Conservation (phyloP, 495 filamentous ascomycete genomes). For the Xylaria acuta region DNA sequence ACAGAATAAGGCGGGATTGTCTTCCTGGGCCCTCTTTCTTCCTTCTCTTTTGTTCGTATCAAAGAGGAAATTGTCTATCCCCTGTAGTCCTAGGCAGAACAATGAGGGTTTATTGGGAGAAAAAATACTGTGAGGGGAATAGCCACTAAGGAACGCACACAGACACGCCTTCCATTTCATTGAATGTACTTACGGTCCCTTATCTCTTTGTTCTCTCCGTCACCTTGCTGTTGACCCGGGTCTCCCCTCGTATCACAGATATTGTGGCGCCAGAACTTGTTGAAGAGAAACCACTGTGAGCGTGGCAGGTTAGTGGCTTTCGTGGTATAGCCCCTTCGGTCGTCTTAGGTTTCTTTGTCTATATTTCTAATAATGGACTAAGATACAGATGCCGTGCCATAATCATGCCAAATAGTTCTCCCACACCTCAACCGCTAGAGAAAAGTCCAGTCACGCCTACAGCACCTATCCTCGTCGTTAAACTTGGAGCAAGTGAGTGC, state of each 20-base stretch:
- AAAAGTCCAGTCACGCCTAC: not conserved
- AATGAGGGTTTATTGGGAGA: conserved; percentile 20
- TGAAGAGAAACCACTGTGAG: conserved; percentile 1
- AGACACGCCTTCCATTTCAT: conserved; percentile 14
- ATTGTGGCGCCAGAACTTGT: not conserved
- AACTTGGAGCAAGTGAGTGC: not conserved
- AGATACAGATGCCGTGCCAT: conserved; percentile 2
- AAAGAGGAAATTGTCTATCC: conserved; percentile 23
- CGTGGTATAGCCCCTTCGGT: not conserved
- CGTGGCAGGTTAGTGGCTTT: not conserved
- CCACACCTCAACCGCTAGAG: not conserved
- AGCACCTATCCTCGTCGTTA: not conserved
- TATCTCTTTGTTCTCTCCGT: conserved; percentile 20
- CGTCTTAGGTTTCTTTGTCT: conserved; percentile 16
- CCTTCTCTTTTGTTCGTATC: conserved; percentile 20
- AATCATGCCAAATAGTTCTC: not conserved
- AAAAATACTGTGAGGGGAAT: conserved; percentile 4
- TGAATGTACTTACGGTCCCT: not conserved
- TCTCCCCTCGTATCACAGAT: conserved; percentile 6
- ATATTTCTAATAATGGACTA: conserved; percentile 7
- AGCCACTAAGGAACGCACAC: not conserved
- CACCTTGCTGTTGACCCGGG: conserved; percentile 3
- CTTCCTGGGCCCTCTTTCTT: conserved; percentile 12
- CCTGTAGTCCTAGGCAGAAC: conserved; percentile 7
- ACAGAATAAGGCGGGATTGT: conserved; percentile 21